Percentiles rank a stretch among this genome's conserved stretches.
These are phyloP conservation scores for Rhodofomes roseus DNA, from an alignment of 1,284 basidiomycete genomes.

Conservation along the genomic window DNA sequence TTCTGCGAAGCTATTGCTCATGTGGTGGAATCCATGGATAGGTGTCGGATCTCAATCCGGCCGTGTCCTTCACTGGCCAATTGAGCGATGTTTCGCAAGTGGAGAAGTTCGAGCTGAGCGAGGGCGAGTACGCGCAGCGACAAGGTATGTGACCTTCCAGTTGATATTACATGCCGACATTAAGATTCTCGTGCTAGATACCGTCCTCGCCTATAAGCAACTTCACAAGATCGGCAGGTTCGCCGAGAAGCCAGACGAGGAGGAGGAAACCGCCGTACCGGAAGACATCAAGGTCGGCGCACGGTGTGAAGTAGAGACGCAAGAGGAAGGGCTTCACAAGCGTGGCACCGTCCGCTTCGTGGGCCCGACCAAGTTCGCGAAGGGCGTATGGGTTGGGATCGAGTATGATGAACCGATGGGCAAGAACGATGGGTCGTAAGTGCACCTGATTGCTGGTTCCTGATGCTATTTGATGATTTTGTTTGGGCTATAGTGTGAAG, in stretches of 20 bases:
- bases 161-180: background rate
- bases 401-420: slow-evolving; percentile 97
- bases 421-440: slow-evolving; percentile 93
- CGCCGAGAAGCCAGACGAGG: slow-evolving; percentile 43
- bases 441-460: slow-evolving; percentile 16
- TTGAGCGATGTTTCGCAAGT: slow-evolving; percentile 83
- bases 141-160: slow-evolving; percentile 49
- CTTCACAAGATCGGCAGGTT: slow-evolving; percentile 89
- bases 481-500: slow-evolving; percentile 60
- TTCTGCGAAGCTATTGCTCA: background rate
- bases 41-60: slow-evolving; percentile 80
- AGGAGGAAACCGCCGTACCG: slow-evolving; percentile 25
- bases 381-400: slow-evolving; percentile 84
- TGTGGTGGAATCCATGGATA: slow-evolving; percentile 27
- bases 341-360: slow-evolving; percentile 86
- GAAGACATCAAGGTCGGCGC: slow-evolving; percentile 60
- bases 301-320: slow-evolving; percentile 79
- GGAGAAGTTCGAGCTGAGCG: slow-evolving; percentile 89
- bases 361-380: slow-evolving; percentile 78
- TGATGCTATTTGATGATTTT: background rate
- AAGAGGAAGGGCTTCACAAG: slow-evolving; percentile 63
- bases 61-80: slow-evolving; percentile 71
- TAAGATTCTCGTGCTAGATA: slow-evolving; percentile 49
- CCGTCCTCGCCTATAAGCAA: slow-evolving; percentile 89
- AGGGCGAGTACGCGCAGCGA: slow-evolving; percentile 79